A percentile compares a stretch with the other conserved stretches of the same genome.
Evolutionary conservation across 352 stramenopile species (phyloP).

Genomic region (Thraustochytrium sp.): DNA sequence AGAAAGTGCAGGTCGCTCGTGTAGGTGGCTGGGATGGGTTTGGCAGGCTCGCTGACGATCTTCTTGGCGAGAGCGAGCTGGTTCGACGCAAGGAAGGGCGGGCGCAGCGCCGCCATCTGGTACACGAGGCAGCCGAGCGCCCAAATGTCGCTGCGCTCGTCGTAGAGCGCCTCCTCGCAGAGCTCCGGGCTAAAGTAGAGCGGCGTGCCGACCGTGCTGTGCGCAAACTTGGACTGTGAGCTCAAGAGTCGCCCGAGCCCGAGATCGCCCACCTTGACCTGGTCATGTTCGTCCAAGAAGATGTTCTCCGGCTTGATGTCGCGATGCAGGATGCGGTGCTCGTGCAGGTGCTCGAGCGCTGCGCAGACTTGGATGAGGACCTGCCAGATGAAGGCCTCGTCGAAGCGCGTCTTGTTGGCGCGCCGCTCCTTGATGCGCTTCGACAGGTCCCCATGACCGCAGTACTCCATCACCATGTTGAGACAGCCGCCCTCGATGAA

Average conservation of each 20-base stretch:
- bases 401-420: conserved; percentile 46
- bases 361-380: conserved; percentile 66
- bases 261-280: conserved; percentile 76
- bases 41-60: conserved; percentile 57
- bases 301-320: conserved; percentile 74
- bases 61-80: conserved; percentile 59
- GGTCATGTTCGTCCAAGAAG: conserved; percentile 61
- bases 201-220: conserved; percentile 77
- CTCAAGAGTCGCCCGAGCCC: conserved; percentile 67
- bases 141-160: conserved; percentile 83
- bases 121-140: conserved; percentile 80
- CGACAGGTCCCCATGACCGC: conserved; percentile 60
- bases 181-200: conserved; percentile 90
- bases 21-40: conserved; percentile 48
- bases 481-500: conserved; percentile 64
- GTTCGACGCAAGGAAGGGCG: conserved; percentile 59
- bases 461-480: conserved; percentile 75
- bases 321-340: conserved; percentile 61
- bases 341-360: conserved; percentile 64
- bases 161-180: conserved; percentile 82
- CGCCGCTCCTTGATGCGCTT: conserved; percentile 47
- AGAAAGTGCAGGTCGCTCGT: conserved; percentile 24
- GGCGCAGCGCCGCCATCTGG: conserved; percentile 65
- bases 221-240: conserved; percentile 54
- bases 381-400: conserved; percentile 63